Evolutionary conservation across 345 rosid genomes (phyloP).

Genomic region (Eucalyptus marginata): DNA sequence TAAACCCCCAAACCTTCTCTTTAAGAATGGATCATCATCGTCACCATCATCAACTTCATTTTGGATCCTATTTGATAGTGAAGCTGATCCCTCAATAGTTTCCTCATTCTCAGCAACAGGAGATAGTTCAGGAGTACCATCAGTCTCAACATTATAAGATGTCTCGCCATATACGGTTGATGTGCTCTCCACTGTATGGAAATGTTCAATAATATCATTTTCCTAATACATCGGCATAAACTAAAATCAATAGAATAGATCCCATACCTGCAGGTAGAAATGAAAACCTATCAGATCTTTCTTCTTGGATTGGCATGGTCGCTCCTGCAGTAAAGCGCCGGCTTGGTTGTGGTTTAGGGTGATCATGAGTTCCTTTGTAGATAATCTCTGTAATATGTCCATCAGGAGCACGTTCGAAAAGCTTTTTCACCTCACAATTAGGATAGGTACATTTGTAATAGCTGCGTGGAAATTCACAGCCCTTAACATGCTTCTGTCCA

Average conservation of each 20-base stretch:
- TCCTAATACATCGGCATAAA: not conserved
- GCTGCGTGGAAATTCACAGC: constrained; percentile 98
- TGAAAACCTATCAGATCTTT: constrained; percentile 46
- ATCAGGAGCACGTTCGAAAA: constrained; percentile 89
- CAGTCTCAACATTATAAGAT: constrained; percentile 33
- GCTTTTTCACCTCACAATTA: constrained; percentile 95
- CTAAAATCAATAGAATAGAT: not conserved
- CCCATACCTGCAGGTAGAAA: not conserved
- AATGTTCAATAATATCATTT: not conserved
- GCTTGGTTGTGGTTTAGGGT: constrained; percentile 93
- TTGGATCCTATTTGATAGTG: not conserved
- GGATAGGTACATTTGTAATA: constrained; percentile 99
- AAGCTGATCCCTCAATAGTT: constrained; percentile 30
- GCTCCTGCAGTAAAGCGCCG: constrained; percentile 63
- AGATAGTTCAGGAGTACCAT: constrained; percentile 45
- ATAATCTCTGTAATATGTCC: constrained; percentile 88
- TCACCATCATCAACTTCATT: constrained; percentile 32
- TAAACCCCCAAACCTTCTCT: constrained; percentile 50
- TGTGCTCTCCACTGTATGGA: constrained; percentile 37
- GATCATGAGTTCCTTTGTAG: constrained; percentile 95
- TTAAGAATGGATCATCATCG: constrained; percentile 72
- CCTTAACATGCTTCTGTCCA: constrained; percentile 98
- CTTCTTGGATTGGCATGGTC: constrained; percentile 56
- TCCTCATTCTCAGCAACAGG: constrained; percentile 47
- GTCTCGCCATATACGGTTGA: constrained; percentile 34